A percentile compares a stretch with the other conserved stretches of the same genome.
These are phyloP conservation scores for Phytophthora palmivora DNA, from an alignment of 352 stramenopile genomes.

Conservation along the genomic window DNA sequence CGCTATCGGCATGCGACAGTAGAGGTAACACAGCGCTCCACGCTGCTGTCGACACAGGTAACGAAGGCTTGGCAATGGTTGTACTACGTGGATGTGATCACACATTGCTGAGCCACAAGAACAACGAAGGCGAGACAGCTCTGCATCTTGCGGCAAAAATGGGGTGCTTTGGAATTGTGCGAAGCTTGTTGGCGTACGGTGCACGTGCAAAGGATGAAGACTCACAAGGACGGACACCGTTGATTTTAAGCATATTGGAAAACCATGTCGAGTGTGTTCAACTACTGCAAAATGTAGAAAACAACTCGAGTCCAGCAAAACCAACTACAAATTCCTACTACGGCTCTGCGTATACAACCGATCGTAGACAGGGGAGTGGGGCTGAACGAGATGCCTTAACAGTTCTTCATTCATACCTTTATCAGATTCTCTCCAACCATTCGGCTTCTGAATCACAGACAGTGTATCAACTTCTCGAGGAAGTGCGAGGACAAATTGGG, in stretches of 20 bases:
- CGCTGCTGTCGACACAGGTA: constrained; percentile 79
- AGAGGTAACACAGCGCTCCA: constrained; percentile 91
- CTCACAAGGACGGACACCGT: constrained; percentile 58
- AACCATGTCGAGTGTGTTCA: constrained; percentile 75
- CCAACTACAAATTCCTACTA: constrained; percentile 14
- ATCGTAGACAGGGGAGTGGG: constrained; percentile 12
- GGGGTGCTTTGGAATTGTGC: constrained; percentile 51
- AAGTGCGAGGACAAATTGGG: constrained; percentile 36
- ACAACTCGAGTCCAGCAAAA: constrained; percentile 12
- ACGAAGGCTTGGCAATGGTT: constrained; percentile 75
- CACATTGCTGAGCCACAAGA: constrained; percentile 86
- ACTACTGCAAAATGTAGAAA: constrained; percentile 51
- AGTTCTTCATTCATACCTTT: constrained; percentile 34
- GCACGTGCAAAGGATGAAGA: constrained; percentile 59
- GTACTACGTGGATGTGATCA: constrained; percentile 71
- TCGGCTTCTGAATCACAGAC: constrained; percentile 31
- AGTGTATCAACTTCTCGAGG: constrained; percentile 37
- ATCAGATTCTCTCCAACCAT: constrained; percentile 29
- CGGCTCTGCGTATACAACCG: constrained; percentile 6
- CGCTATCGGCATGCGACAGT: constrained; percentile 78
- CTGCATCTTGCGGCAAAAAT: constrained; percentile 86
- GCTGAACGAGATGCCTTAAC: constrained; percentile 34
- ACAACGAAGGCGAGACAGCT: constrained; percentile 89
- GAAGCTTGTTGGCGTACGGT: constrained; percentile 48
- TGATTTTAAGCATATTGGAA: constrained; percentile 77